Base-by-base conservation (phyloP, 208 protist species). In the Acanthamoeba sp. region DNA sequence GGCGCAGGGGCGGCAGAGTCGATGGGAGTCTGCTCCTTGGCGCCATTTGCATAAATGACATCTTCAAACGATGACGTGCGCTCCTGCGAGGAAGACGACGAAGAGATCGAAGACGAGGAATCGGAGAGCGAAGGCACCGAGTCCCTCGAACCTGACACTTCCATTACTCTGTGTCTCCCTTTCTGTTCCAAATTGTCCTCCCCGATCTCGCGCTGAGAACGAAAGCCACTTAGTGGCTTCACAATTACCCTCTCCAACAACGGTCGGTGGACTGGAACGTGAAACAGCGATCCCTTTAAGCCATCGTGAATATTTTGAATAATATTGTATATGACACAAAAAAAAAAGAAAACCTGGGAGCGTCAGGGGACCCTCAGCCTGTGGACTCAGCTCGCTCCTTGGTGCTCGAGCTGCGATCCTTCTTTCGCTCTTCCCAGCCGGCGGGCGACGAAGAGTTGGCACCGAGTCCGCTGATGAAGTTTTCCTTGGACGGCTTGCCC, bases 11-110 rank as follows among this genome's bases (percentile, higher is more conserved):
- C 29, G 29, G 29, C 12, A 29, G 38, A 38, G 62, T 71, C 62
- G 6, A 71, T 32, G 62, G 62, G 62, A 38, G 22, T 71, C 1
- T 9, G 29, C 10, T 71, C 12, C 27, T 32, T 66, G 29, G 0
- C 62, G 62, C 62, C 62, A 71, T 71, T 71, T 32, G 10, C 62
- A 24, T 71, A 71, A 22, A 71, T 18, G 27, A 71, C 62, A 29
- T 71, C 62, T 24, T 71, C 62, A 24, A 71, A 71, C 29, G 62
- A 71, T 29, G 62, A 71, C 29, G 62, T 71, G 27, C 62, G 62
- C 14, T 71, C 62, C 27, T 71, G 62, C 27, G 62, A 71, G 32
- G 62, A 71, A 12, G 62, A 71, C 29, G 62, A 71, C 62, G 62
- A 38, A 71, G 34, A 27, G 62, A 71, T 27, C 27, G 62, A 71